These are phyloP conservation scores for Leptodontidium sp. DNA, from an alignment of 2,329 filamentous ascomycete genomes.

Conservation along the genomic window DNA sequence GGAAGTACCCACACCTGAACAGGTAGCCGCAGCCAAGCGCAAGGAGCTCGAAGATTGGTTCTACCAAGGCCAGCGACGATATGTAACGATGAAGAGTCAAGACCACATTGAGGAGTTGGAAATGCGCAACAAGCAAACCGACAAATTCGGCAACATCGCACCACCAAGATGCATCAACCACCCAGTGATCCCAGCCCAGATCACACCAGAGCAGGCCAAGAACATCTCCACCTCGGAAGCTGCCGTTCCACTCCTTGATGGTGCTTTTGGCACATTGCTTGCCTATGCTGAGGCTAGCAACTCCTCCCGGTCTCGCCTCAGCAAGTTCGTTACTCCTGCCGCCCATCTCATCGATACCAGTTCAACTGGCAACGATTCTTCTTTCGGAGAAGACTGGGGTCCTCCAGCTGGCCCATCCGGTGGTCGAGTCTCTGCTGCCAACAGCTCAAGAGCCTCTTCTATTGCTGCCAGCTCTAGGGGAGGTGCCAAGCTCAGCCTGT, in stretches of 20 bases:
- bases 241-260: conserved; percentile 39
- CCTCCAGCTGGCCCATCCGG: conserved; percentile 14
- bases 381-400: conserved; percentile 46
- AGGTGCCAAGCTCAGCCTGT: conserved; percentile 5
- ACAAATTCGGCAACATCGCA: conserved; percentile 33
- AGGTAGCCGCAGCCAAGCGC: conserved; percentile 27
- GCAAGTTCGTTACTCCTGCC: conserved; percentile 36
- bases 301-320: conserved; percentile 33
- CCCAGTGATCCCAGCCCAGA: conserved; percentile 25
- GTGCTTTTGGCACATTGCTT: conserved; percentile 41
- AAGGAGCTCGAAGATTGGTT: conserved; percentile 41
- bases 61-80: conserved; percentile 43
- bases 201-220: conserved; percentile 39
- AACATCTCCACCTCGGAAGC: conserved; percentile 38
- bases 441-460: conserved; percentile 2
- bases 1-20: conserved; percentile 17
- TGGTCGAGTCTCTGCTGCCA: conserved; percentile 1
- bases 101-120: conserved; percentile 31
- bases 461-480: conserved; percentile 7
- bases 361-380: conserved; percentile 39
- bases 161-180: conserved; percentile 32
- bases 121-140: conserved; percentile 9
- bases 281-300: conserved; percentile 37
- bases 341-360: conserved; percentile 40
- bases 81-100: conserved; percentile 38